Base-by-base conservation (phyloP, 352 stramenopile genomes). In the Pythium apleroticum region DNA sequence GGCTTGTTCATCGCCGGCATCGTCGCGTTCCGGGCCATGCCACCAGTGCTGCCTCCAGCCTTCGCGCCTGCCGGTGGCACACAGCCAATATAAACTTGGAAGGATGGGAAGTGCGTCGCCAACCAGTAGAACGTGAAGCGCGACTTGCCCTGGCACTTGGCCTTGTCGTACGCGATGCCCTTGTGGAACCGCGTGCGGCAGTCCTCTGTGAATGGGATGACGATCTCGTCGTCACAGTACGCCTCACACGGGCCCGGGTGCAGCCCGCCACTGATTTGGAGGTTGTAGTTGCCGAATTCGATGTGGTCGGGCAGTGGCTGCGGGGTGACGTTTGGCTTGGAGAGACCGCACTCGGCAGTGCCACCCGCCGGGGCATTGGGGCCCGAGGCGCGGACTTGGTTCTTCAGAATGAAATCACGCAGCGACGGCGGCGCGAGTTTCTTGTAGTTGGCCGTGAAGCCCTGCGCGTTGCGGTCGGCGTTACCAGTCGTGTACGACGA, bases 111-210 rank as follows among this genome's bases (percentile, higher is more conserved):
- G 56, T 86, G 79, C 65, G 82, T 77, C 9, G 66, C 75, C 22
- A 86, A 41, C 79, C 79, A 88, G 66, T 79, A 84, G 52, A 82
- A 78, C 2, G 72, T 83, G 14, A 86, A 70, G 0, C 71, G 65
- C 37, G 69, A 77, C 24, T 77, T 78, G 49, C 67, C 62, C 50
- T 41, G 59, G 53, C 77, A 86, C 30, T 73, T 66, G 20, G 76
- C 67, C 7, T 54, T 69, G 39, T 82, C 64, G 56, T 84, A 80
- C 31, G 73, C 65, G n/a, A 85, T 58, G 14, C 17, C 17, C n/a
- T 52, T 52, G 17, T 57, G 4, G 58, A 52, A 49, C 11, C 28
- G 33, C 17, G 39, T 62, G 39, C 66, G 69, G 63, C 75, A 82
- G 53, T 82, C 69, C 17, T 60, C 63, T 5, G 69, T 72, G 50